Evolutionary conservation across 768 basidiomycete species (phyloP).

Genomic region (Boletus pseudopeckii): DNA sequence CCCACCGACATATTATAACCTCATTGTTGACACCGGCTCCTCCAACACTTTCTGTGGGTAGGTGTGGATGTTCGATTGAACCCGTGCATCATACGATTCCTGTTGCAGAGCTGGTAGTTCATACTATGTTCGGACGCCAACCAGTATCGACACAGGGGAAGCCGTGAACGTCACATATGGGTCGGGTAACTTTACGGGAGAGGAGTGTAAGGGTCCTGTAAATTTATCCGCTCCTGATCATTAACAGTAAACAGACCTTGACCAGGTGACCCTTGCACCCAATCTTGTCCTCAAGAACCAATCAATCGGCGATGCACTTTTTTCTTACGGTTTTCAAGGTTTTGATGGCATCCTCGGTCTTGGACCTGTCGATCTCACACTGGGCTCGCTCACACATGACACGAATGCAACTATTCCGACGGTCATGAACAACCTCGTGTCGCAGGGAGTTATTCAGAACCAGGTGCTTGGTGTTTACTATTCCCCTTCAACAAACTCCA

Average conservation of each 20-base stretch:
- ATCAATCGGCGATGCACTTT: slow-evolving; percentile 26
- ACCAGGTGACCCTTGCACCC: slow-evolving; percentile 25
- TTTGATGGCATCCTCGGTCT: slow-evolving; percentile 29
- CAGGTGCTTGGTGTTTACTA: slow-evolving; percentile 22
- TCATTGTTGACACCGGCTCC: slow-evolving; percentile 32
- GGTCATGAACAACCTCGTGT: slow-evolving; percentile 22
- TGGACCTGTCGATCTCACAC: slow-evolving; percentile 23
- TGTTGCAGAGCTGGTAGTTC: slow-evolving; percentile 16
- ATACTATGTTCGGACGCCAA: slow-evolving; percentile 22
- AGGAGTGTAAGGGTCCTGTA: slow-evolving; percentile 28
- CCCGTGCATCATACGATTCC: background rate
- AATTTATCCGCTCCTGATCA: background rate
- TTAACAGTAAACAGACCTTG: slow-evolving; percentile 14
- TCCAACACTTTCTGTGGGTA: slow-evolving; percentile 31
- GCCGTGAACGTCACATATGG: slow-evolving; percentile 11
- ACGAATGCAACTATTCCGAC: slow-evolving; percentile 18
- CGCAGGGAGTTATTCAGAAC: slow-evolving; percentile 15
- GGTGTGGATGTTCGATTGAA: background rate
- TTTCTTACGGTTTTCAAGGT: slow-evolving; percentile 12
- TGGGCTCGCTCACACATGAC: slow-evolving; percentile 1
- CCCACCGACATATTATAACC: slow-evolving; percentile 27
- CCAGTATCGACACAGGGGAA: slow-evolving; percentile 25
- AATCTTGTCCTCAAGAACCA: slow-evolving; percentile 26
- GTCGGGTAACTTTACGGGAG: slow-evolving; percentile 24
- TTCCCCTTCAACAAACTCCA: slow-evolving; percentile 17